Conservation (phyloP, 768 basidiomycete species). For the Pleurotus tuoliensis region DNA sequence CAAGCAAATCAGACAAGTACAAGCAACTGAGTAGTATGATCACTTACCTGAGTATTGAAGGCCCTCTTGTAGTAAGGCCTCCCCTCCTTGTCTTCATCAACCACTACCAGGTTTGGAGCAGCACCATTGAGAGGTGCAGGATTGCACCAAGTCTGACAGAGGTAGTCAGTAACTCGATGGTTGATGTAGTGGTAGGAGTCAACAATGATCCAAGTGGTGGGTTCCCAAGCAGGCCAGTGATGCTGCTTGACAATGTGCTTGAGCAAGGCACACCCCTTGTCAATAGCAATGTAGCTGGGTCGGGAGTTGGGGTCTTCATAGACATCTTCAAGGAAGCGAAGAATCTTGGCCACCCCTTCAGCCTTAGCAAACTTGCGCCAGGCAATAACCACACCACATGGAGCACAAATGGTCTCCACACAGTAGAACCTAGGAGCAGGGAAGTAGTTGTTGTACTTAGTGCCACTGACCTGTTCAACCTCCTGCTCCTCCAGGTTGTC, state of each 20-base stretch:
- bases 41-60: conserved; percentile 23
- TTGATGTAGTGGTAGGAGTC: conserved; percentile 22
- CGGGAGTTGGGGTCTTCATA: conserved; percentile 15
- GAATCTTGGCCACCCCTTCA: conserved; percentile 21
- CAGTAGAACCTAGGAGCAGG: conserved; percentile 11
- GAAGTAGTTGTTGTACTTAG: conserved; percentile 23
- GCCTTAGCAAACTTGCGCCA: conserved; percentile 25
- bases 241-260: conserved; percentile 7
- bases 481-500: background rate
- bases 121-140: conserved; percentile 24
- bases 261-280: conserved; percentile 21
- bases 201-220: conserved; percentile 18
- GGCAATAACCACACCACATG: conserved; percentile 23
- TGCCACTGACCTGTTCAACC: conserved; percentile 13
- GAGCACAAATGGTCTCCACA: conserved; percentile 9
- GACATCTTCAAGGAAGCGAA: conserved; percentile 15
- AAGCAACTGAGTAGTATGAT: conserved; percentile 11
- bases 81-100: conserved; percentile 18
- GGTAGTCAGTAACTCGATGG: conserved; percentile 19
- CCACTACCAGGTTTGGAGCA: conserved; percentile 23
- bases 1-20: conserved; percentile 7
- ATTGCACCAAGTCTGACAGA: conserved; percentile 28
- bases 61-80: conserved; percentile 16
- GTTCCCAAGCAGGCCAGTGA: conserved; percentile 10
- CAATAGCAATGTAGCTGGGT: conserved; percentile 21